A percentile compares a stretch with the other conserved stretches of the same genome.
phyloP scores from a whole-genome alignment of 345 rosid genomes.

The Psidium guajava region DNA sequence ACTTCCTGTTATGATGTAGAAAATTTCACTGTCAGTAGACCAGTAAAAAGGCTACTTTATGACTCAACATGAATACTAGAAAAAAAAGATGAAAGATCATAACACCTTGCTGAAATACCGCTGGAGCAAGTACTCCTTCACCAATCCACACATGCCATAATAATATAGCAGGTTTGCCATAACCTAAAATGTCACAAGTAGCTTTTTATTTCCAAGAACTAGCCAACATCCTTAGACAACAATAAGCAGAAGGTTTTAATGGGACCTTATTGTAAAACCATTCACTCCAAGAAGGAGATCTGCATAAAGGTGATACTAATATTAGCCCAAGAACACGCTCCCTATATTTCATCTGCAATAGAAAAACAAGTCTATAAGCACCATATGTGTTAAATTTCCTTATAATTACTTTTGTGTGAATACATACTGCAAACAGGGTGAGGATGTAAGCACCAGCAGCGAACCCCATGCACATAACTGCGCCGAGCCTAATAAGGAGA shows the following conservation, averaged over 20 bases:
- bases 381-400: neutral
- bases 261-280: constrained; percentile 82
- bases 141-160: constrained; percentile 83
- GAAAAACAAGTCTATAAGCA: constrained; percentile 1
- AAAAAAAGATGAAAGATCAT: neutral
- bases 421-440: constrained; percentile 76
- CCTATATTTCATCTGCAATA: constrained; percentile 75
- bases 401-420: neutral
- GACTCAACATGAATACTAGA: neutral
- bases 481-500: constrained; percentile 46
- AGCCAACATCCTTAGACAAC: neutral
- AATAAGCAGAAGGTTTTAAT: neutral
- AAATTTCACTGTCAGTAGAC: neutral
- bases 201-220: constrained; percentile 11
- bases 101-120: constrained; percentile 92
- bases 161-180: constrained; percentile 66
- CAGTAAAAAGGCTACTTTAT: neutral
- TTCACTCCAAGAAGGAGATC: constrained; percentile 90
- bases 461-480: constrained; percentile 97
- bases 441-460: constrained; percentile 93
- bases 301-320: constrained; percentile 86
- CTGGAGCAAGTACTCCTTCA: constrained; percentile 70
- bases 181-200: constrained; percentile 11
- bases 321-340: constrained; percentile 89
- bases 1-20: constrained; percentile 47